Evolutionary conservation across 2,329 filamentous ascomycete genomes (phyloP), one percentile per base, ranked within the genome.

Genomic region (Hysterium pulicare): DNA sequence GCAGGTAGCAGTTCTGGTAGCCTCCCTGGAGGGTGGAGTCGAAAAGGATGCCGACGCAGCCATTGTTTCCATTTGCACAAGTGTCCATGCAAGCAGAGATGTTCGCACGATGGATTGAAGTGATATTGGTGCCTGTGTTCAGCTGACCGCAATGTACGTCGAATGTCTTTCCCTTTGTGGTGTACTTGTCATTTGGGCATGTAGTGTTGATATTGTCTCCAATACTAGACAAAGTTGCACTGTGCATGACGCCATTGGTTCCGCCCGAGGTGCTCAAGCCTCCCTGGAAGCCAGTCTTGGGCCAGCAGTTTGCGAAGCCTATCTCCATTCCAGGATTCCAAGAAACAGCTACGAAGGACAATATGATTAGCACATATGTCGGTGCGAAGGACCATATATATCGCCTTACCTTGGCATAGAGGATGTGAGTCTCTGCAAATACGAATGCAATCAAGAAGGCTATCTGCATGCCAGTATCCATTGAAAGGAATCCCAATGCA

Each of bases 221-320:
- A 13, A 64, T 52, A 0, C 40, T 42, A 3, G 58, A 57, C 15
- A 64, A 54, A 6, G 52, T 50, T 2, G 59, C 60, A 0, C 54
- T 47, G 38, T 64, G 61, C 0, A 60, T 16, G 24, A 55, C 38
- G 10, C 56, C 56, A 6, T 42, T 19, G 11, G 39, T 49, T 0
- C 33, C 13, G 4, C 16, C 23, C 1, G 57, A 49, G 1, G 45
- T 41, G 1, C 33, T 20, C 13, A 62, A 32, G 2, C 32, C 37
- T 13, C 46, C 43, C 1, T 28, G 6, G 5, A 46, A 57, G 2
- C 49, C 54, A 0, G 52, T 55, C 20, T 61, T 65, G 15, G 52
- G 57, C 49, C 51, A 58, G 49, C 61, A 65, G 31, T 65, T 65
- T n/a, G 60, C 59, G 26, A 47, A 64, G 4, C 61, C 61, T 23